Evolutionary conservation across 108 stramenopile species (phyloP), one percentile per base, ranked within the genome.

Genomic region (Chaetoceros muelleri): DNA sequence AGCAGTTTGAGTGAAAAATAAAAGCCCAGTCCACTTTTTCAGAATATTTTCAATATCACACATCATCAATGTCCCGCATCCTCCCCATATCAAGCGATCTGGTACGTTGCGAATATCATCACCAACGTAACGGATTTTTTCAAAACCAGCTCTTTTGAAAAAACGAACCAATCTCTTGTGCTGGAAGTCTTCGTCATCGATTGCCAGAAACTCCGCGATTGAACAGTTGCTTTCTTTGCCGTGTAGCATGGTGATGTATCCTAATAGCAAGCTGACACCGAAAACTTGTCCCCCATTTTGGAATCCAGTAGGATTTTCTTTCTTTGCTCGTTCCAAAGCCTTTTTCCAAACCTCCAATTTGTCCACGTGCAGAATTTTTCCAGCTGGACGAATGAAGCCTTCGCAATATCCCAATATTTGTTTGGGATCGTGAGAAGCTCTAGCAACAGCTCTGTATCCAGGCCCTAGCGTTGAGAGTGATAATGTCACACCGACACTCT

Each of bases 51-150:
- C 59, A 56, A 84, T 79, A n/a, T 77, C 62, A 28, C 69, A 66
- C 25, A 71, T 71, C 83, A 91, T 81, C 21, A 91, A 57, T 10
- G 83, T 91, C 34, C 90, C 90, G 61, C 83, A 80, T 19, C 90
- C 90, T 24, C 90, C 90, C 90, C 90, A 91, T 17, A 91, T 82
- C 55, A 91, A 46, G 28, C 90, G 64, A 76, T 85, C 90, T 8
- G 85, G 85, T 24, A 91, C 79, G 64, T 84, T 73, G 20, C 55
- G 44, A 46, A 87, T 46, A 28, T 84, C 85, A 29, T 91, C 90
- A 8, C 90, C 90, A 1, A 91, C 85, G 66, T 91, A 91, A 47
- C 79, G 69, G 26, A 87, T 70, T 18, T 79, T 64, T 24, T 81
- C 57, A 58, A 91, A 83, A 3, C 90, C 90, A 20, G 78, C 65